Evolutionary conservation across 2,329 filamentous ascomycete species (phyloP).

Genomic region (Aspergillus sp.): DNA sequence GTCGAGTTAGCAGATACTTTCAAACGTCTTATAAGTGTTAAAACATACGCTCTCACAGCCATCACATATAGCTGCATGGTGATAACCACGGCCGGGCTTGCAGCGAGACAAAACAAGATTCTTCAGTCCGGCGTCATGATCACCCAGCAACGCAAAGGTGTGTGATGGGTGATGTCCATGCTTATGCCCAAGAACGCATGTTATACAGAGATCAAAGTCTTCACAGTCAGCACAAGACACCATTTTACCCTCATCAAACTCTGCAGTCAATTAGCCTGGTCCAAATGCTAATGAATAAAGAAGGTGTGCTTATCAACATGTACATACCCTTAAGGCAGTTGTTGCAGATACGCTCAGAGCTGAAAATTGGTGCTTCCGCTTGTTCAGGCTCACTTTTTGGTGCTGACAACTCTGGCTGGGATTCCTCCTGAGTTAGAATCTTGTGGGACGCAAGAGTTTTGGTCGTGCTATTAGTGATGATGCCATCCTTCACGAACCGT

Average conservation of each 20-base stretch:
- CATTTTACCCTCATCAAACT: constrained; percentile 74
- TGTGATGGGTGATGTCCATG: constrained; percentile 94
- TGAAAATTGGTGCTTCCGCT: constrained; percentile 14
- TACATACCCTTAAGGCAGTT: constrained; percentile 62
- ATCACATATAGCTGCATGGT: constrained; percentile 90
- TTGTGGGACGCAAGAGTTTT: constrained; percentile 71
- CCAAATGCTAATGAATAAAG: neutral
- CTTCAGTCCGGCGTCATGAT: constrained; percentile 59
- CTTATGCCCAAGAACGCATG: constrained; percentile 71
- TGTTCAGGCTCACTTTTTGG: constrained; percentile 28
- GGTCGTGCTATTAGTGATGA: constrained; percentile 80
- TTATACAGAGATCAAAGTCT: constrained; percentile 88
- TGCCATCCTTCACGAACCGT: constrained; percentile 74
- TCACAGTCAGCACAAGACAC: constrained; percentile 82
- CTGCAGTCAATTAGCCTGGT: constrained; percentile 41
- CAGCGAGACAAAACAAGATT: constrained; percentile 66
- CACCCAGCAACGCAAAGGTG: constrained; percentile 61
- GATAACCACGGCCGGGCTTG: constrained; percentile 73
- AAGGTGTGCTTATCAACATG: neutral
- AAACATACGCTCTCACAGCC: constrained; percentile 71
- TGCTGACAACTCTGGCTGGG: constrained; percentile 13
- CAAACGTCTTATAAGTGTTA: neutral
- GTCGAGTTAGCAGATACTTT: constrained; percentile 19
- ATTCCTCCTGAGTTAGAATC: constrained; percentile 35
- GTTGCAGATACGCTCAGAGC: constrained; percentile 56